Evolutionary conservation across 2,329 filamentous ascomycete genomes (phyloP), one percentile per base, ranked within the genome.

Genomic region (Monilinia fructigena): DNA sequence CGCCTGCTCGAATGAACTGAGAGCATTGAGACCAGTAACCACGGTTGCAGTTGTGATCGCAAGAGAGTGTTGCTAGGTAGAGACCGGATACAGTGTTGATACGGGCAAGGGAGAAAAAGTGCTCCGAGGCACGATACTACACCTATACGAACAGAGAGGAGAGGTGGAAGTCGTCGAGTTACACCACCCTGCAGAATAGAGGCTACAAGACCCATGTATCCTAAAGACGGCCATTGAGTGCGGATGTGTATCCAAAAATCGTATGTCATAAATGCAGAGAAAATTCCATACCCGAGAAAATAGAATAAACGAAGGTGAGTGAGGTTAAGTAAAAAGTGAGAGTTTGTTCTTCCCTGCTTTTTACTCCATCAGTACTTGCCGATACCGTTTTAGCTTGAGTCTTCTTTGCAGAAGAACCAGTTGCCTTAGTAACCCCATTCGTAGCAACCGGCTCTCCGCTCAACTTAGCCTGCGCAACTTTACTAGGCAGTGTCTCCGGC

Each of bases 251-350:
- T 11, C 85, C 85, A 77, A 98, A 98, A 55, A 63, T 97, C 94
- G 74, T 95, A 96, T 0, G 94, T 98, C 87, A 99, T 93, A 77
- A 99, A 99, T 0, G 93, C 3, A 99, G 85, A 0, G 93, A 97
- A 78, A 97, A 98, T 77, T 99, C 95, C 90, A 99, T 94, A 68
- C 95, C 95, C 2, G 92, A 97, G 80, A 99, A 99, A 97, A 97
- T 16, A 99, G 87, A 68, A 99, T 87, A 78, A 99, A 99, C 56
- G 89, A 80, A 98, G 90, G 78, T 99, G 95, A 0, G 92, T 88
- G 1, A 89, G 79, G 76, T 97, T 97, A 56, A 99, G 86, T 16
- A 96, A 77, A 40, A 86, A 79, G 72, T 95, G 92, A 4, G 90
- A 92, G 79, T 98, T 98, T 3, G 92, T 96, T 67, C 67, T 74